Evolutionary conservation across 2,329 filamentous ascomycete species (phyloP).

Genomic region (Sarocladium brachiariae): DNA sequence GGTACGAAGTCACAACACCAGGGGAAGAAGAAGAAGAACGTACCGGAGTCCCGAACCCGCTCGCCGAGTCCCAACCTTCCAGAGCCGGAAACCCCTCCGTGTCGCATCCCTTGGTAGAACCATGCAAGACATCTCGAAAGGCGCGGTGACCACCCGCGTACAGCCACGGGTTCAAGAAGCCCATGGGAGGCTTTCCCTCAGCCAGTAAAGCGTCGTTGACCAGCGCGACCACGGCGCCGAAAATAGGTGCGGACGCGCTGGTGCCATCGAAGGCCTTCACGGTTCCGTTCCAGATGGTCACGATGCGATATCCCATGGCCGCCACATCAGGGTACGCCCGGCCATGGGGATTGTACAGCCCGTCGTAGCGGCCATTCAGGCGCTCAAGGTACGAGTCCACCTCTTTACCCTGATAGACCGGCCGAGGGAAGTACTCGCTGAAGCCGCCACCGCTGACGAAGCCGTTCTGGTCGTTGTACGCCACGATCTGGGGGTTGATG

Average conservation of each 20-base stretch:
- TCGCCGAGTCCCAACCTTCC: constrained; percentile 30
- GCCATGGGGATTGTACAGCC: constrained; percentile 38
- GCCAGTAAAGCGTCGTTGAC: constrained; percentile 56
- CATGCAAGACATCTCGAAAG: constrained; percentile 20
- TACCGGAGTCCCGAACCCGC: constrained; percentile 37
- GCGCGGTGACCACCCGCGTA: constrained; percentile 34
- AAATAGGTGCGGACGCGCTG: constrained; percentile 53
- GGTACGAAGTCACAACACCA: too few species aligned
- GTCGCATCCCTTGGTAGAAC: constrained; percentile 20
- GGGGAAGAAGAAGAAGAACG: too few species aligned
- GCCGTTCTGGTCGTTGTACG: constrained; percentile 40
- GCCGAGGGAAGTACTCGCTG: constrained; percentile 40
- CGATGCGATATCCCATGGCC: constrained; percentile 37
- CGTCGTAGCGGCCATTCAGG: constrained; percentile 41
- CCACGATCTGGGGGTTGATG: constrained; percentile 38
- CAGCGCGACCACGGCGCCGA: constrained; percentile 56
- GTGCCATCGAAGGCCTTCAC: constrained; percentile 23
- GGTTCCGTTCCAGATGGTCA: constrained; percentile 24
- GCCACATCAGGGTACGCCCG: constrained; percentile 57
- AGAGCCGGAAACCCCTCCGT: constrained; percentile 21
- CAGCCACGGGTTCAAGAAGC: constrained; percentile 59
- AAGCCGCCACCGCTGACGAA: constrained; percentile 38
- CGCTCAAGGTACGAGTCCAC: constrained; percentile 32
- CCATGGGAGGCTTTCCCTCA: constrained; percentile 43
- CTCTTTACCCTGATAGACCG: constrained; percentile 36